These are phyloP conservation scores for Paraphoma chrysanthemicola DNA, from an alignment of 2,329 filamentous ascomycete species.

Conservation along the genomic window DNA sequence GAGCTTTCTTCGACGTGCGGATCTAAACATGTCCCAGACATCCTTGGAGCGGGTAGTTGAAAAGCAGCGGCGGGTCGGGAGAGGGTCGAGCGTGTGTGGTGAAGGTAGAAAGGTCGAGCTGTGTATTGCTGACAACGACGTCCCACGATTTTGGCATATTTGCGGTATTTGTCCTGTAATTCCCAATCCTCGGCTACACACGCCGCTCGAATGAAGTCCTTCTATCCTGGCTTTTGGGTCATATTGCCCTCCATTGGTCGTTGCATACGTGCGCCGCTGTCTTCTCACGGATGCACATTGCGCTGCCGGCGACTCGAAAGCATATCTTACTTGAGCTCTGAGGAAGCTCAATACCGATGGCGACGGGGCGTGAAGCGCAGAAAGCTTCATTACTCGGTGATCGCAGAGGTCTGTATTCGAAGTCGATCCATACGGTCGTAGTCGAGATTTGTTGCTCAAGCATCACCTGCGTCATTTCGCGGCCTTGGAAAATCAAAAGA, in stretches of 20 bases:
- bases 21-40: constrained; percentile 34
- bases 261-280: constrained; percentile 23
- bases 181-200: neutral
- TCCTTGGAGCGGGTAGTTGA: constrained; percentile 16
- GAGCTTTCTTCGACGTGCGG: constrained; percentile 41
- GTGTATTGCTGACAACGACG: neutral
- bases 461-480: constrained; percentile 16
- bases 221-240: constrained; percentile 6
- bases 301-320: constrained; percentile 34
- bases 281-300: constrained; percentile 28
- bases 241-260: constrained; percentile 5
- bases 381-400: constrained; percentile 47
- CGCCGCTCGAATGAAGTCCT: neutral
- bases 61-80: constrained; percentile 5
- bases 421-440: constrained; percentile 39
- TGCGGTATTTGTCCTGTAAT: neutral
- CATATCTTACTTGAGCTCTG: constrained; percentile 39
- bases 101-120: neutral
- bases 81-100: neutral
- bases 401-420: constrained; percentile 18
- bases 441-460: constrained; percentile 12
- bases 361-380: constrained; percentile 44
- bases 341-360: constrained; percentile 48
- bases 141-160: neutral
- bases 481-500: constrained; percentile 23